phyloP scores from a whole-genome alignment of 805 yeast genomes.

The Spencermartinsiella europaea region DNA sequence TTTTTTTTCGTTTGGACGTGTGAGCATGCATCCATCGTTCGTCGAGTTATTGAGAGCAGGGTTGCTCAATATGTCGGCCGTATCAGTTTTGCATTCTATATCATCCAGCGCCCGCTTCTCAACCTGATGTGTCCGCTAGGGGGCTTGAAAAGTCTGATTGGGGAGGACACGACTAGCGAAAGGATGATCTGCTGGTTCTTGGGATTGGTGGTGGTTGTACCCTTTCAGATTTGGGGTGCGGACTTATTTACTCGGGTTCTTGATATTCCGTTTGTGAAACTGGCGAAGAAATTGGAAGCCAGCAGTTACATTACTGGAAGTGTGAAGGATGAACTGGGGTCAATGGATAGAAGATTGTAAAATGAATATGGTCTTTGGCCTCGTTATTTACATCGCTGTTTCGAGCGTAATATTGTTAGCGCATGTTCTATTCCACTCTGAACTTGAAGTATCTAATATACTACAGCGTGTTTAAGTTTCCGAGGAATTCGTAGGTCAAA shows the following conservation, averaged over 20 bases:
- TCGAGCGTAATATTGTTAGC: too few species aligned
- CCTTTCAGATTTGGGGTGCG: neutral
- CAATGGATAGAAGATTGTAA: too few species aligned
- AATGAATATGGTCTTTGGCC: too few species aligned
- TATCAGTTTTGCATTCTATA: slow-evolving; percentile 1
- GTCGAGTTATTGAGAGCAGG: slow-evolving; percentile 1
- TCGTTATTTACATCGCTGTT: too few species aligned
- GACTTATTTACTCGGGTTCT: slow-evolving; percentile 1
- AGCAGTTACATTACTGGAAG: neutral
- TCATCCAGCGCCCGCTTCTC: slow-evolving; percentile 4
- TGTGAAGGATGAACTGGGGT: too few species aligned
- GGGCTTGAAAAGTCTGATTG: neutral
- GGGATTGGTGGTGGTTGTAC: neutral
- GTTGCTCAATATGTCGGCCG: neutral
- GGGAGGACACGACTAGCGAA: neutral
- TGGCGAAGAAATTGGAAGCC: slow-evolving; percentile 1
- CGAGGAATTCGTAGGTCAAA: too few species aligned
- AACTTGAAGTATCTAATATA: too few species aligned
- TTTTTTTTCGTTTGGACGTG: neutral
- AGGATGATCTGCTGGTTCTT: neutral
- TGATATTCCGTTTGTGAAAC: slow-evolving; percentile 2
- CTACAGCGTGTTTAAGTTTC: too few species aligned
- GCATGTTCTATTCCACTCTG: too few species aligned
- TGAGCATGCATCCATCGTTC: neutral
- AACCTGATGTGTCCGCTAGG: neutral